These are phyloP conservation scores for Podaxis pistillaris DNA, from an alignment of 768 basidiomycete species.

Conservation along the genomic window DNA sequence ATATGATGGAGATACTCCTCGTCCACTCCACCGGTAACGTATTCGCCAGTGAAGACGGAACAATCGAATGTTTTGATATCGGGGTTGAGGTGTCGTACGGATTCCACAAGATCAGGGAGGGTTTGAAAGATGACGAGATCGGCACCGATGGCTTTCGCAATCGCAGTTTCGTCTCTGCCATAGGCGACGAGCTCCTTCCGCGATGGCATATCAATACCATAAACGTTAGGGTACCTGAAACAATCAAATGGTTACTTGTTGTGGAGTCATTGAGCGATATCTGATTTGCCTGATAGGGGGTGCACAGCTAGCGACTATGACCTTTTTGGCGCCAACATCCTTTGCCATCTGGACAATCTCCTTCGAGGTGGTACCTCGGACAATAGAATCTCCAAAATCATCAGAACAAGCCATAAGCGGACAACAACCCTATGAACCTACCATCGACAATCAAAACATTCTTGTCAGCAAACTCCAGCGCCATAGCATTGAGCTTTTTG, in stretches of 20 bases:
- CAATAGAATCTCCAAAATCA: slow-evolving; percentile 79
- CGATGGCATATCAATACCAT: slow-evolving; percentile 99
- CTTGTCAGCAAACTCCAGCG: slow-evolving; percentile 90
- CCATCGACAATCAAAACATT: slow-evolving; percentile 96
- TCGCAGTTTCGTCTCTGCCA: slow-evolving; percentile 64
- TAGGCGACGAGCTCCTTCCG: slow-evolving; percentile 91
- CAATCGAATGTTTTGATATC: slow-evolving; percentile 83
- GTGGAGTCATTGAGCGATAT: background rate
- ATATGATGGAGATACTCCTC: slow-evolving; percentile 75
- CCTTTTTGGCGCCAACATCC: slow-evolving; percentile 95
- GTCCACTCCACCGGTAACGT: slow-evolving; percentile 91
- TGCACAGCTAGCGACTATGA: slow-evolving; percentile 95
- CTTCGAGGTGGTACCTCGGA: slow-evolving; percentile 96
- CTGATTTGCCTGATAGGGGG: slow-evolving; percentile 82
- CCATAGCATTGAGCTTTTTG: slow-evolving; percentile 97
- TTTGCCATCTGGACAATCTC: slow-evolving; percentile 99
- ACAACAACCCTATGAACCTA: slow-evolving; percentile 29
- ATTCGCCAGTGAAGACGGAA: slow-evolving; percentile 97
- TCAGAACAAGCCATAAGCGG: slow-evolving; percentile 4
- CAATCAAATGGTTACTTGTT: slow-evolving; percentile 3
- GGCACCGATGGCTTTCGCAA: slow-evolving; percentile 84
- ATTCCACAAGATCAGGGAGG: slow-evolving; percentile 79
- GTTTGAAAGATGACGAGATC: slow-evolving; percentile 97
- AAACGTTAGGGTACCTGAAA: slow-evolving; percentile 84
- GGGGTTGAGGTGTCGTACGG: slow-evolving; percentile 84